These are phyloP conservation scores for Erucastrum elatum DNA, from an alignment of 345 rosid genomes.

Conservation along the genomic window DNA sequence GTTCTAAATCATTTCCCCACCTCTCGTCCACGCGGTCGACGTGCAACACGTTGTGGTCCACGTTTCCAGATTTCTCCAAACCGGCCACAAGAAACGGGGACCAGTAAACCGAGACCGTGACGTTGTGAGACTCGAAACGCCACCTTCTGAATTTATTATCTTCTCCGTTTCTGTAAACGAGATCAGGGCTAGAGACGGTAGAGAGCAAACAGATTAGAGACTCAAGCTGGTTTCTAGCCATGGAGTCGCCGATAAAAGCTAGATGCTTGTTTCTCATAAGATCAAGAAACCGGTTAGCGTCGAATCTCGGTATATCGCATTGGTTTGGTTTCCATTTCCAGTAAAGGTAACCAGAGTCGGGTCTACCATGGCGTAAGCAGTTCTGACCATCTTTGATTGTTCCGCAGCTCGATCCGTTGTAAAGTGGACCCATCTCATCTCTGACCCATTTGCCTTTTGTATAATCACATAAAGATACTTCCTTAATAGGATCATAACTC, in stretches of 20 bases:
- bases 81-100: conserved; percentile 93
- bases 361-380: conserved; percentile 81
- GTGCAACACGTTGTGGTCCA: conserved; percentile 62
- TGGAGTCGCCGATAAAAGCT: conserved; percentile 91
- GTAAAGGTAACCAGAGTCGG: conserved; percentile 69
- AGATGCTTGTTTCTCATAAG: conserved; percentile 60
- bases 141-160: conserved; percentile 79
- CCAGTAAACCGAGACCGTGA: conserved; percentile 75
- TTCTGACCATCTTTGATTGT: conserved; percentile 88
- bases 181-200: conserved; percentile 57
- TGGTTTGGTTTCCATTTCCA: conserved; percentile 89
- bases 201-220: conserved; percentile 82
- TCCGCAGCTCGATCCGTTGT: conserved; percentile 74
- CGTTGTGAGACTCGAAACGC: conserved; percentile 65
- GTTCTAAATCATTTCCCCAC: conserved; percentile 71
- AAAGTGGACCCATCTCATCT: conserved; percentile 73
- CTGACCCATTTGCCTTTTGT: conserved; percentile 68
- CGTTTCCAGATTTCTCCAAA: conserved; percentile 72
- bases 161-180: conserved; percentile 55
- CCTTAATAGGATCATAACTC: conserved; percentile 20
- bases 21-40: conserved; percentile 72
- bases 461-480: conserved; percentile 62
- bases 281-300: conserved; percentile 59
- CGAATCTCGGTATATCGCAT: conserved; percentile 83
- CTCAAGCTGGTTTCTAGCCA: conserved; percentile 95